Conservation (phyloP, 73 alveolate species). For the Tetrahymena thermophila region DNA sequence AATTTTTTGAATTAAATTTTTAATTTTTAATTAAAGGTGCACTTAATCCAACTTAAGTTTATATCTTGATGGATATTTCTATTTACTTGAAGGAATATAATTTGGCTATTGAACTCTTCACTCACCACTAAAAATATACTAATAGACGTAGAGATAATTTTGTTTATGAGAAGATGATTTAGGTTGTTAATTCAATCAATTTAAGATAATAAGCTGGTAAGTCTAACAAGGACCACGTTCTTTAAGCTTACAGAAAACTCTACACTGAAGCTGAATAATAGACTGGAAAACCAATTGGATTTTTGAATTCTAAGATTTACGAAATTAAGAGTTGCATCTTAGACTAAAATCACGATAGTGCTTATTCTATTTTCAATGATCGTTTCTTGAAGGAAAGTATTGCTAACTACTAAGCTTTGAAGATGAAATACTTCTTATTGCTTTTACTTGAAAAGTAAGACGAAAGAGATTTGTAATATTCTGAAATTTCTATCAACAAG, state of each 20-base stretch:
- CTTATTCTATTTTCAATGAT: neutral
- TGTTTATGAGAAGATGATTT: neutral
- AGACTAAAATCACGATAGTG: neutral
- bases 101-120: neutral
- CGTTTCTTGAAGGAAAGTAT: constrained; percentile 1
- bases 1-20: neutral
- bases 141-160: neutral
- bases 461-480: neutral
- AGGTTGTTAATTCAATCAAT: neutral
- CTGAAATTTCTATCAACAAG: neutral
- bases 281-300: neutral
- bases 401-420: neutral
- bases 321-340: neutral
- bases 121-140: neutral
- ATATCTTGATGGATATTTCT: neutral
- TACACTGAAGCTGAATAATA: neutral
- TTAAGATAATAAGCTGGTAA: neutral
- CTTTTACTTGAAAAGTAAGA: neutral
- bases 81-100: neutral
- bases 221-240: neutral
- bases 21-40: neutral
- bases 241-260: neutral
- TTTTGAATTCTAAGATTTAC: neutral
- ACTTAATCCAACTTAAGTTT: neutral
- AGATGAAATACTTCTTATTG: neutral